Base-by-base conservation (phyloP, 2,329 filamentous ascomycete genomes). In the Phaeosphaeria sp. region DNA sequence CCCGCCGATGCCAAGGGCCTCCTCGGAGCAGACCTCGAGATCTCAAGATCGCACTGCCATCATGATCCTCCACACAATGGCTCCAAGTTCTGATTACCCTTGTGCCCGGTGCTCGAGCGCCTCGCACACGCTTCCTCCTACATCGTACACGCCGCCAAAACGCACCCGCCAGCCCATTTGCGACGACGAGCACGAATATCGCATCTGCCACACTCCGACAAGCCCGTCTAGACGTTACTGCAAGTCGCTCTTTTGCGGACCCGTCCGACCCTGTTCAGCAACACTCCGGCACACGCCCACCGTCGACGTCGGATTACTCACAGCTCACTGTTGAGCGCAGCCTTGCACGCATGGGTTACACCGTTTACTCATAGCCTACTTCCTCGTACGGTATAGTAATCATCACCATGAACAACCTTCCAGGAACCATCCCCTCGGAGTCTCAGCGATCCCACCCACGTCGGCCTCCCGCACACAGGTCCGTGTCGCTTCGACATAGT, bases 401-500 rank as follows among this genome's bases (percentile, higher is more conserved):
- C 24, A 40, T 45, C 49, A 59, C 40, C 56, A 74, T 75, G 71
- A 63, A 69, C 51, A 59, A 65, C 22, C 63, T 59, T 25, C 67
- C 64, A 11, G 63, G 61, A 49, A 61, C 65, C 39, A 55, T 65
- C 13, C 67, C 66, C 40, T 53, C 39, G 3, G 52, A 53, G 45
- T 21, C 56, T 17, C 44, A 46, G 20, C 44, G 45, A 1, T 53
- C 51, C 5, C 76, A 79, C 47, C 78, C 78, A 18, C 79, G 81
- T 43, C 77, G 81, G 24, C 76, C 76, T 15, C 78, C 79, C 3
- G 79, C 81, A 4, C 73, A 81, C 63, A 65, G 76, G 49, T 82
- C 81, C 0, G 80, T 83, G 13, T 82, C 81, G 2, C 74, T 83
- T 18, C 71, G 77, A 25, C 81, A 82, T 52, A 75, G 72, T 27